Percentiles rank a stretch among this genome's conserved stretches.
phyloP scores from a whole-genome alignment of 2,329 filamentous ascomycete genomes.

The Colletotrichum truncatum region DNA sequence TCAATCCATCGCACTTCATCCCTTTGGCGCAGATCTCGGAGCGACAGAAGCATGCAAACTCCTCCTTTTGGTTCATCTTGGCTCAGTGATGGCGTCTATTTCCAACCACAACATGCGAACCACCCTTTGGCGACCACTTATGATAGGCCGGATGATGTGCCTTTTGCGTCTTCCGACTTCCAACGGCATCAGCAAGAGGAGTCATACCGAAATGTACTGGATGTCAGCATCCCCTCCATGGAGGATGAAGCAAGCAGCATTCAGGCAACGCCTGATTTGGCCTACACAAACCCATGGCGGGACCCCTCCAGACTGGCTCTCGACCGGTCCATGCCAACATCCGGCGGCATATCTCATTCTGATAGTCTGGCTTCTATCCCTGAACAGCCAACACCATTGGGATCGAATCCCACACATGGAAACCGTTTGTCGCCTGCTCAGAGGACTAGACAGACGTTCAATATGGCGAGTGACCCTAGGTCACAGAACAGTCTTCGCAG shows the following conservation, averaged over 20 bases:
- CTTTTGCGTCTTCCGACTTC: constrained; percentile 21
- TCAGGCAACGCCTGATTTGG: constrained; percentile 34
- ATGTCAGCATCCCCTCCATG: constrained; percentile 39
- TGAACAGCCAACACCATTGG: constrained; percentile 20
- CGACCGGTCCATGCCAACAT: neutral
- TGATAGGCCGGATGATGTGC: constrained; percentile 32
- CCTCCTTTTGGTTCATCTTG: constrained; percentile 22
- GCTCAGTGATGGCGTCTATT: constrained; percentile 10
- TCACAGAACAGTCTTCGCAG: constrained; percentile 14
- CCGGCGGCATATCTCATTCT: constrained; percentile 9
- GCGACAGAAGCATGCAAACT: constrained; percentile 13
- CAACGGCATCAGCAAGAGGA: constrained; percentile 33
- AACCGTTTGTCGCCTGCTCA: constrained; percentile 21
- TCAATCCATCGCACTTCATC: constrained; percentile 20
- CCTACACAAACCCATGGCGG: constrained; percentile 30
- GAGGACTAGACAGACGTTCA: neutral
- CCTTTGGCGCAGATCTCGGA: constrained; percentile 19
- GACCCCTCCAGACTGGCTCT: constrained; percentile 22
- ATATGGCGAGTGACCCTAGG: neutral
- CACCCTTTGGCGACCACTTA: constrained; percentile 29
- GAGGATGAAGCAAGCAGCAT: constrained; percentile 31
- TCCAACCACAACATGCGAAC: constrained; percentile 14
- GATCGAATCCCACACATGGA: constrained; percentile 24
- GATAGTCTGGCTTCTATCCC: constrained; percentile 29
- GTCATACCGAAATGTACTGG: constrained; percentile 39